phyloP scores from a whole-genome alignment of 148 eudicot genomes.

The Amaranthus palmeri region DNA sequence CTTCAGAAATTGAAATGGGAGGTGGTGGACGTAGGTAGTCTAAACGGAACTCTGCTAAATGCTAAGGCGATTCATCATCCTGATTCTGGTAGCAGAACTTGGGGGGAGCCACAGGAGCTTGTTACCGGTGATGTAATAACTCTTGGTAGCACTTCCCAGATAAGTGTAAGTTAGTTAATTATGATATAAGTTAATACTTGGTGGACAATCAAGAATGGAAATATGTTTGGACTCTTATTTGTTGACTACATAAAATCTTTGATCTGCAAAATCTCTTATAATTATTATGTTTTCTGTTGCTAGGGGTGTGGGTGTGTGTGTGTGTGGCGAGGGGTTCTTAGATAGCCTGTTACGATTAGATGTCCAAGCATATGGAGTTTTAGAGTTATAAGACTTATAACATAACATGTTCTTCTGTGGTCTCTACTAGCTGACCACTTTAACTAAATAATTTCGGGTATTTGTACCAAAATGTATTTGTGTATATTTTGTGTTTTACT shows the following conservation, averaged over 20 bases:
- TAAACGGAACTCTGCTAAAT: slow-evolving; percentile 87
- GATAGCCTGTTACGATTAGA: too few species aligned
- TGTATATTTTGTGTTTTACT: too few species aligned
- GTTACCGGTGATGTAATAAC: slow-evolving; percentile 75
- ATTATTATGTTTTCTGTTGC: too few species aligned
- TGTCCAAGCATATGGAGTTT: too few species aligned
- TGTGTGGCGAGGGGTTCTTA: too few species aligned
- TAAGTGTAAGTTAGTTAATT: slow-evolving; percentile 43
- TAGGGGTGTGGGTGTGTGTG: too few species aligned
- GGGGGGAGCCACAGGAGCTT: slow-evolving; percentile 87
- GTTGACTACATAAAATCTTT: background rate
- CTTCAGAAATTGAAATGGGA: slow-evolving; percentile 90
- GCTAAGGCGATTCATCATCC: slow-evolving; percentile 58
- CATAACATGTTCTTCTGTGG: too few species aligned
- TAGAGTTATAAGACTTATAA: too few species aligned
- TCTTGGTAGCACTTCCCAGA: slow-evolving; percentile 78
- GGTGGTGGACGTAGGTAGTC: slow-evolving; percentile 94
- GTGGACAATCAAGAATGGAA: background rate
- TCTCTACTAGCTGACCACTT: too few species aligned
- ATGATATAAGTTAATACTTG: background rate
- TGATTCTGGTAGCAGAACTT: slow-evolving; percentile 72
- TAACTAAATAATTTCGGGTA: too few species aligned
- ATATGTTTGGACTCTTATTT: background rate
- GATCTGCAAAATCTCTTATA: background rate
- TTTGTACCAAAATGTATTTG: too few species aligned